phyloP scores from a whole-genome alignment of 805 yeast species.

The Teunomyces kruisii region DNA sequence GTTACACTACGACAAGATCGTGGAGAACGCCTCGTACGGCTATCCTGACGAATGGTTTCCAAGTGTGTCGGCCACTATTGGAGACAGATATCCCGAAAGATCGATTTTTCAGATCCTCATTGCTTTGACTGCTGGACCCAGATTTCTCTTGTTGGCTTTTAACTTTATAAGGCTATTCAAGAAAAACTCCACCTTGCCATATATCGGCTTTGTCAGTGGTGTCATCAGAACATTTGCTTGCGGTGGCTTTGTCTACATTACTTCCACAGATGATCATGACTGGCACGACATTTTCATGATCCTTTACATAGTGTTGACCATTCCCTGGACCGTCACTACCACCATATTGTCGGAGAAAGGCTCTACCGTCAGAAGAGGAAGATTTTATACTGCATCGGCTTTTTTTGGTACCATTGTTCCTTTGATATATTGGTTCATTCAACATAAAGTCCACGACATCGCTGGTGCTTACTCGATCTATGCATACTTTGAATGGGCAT shows the following conservation, averaged over 20 bases:
- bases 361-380: constrained; percentile 48
- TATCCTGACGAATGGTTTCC: constrained; percentile 99
- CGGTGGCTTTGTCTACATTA: constrained; percentile 98
- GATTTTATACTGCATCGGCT: constrained; percentile 51
- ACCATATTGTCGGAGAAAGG: constrained; percentile 48
- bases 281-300: constrained; percentile 96
- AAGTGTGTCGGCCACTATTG: constrained; percentile 94
- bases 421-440: constrained; percentile 82
- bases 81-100: constrained; percentile 95
- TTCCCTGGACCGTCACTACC: constrained; percentile 83
- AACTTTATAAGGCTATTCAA: constrained; percentile 49
- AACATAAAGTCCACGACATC: constrained; percentile 82
- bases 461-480: constrained; percentile 96
- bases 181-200: constrained; percentile 34
- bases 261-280: constrained; percentile 96
- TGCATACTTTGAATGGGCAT: constrained; percentile 93
- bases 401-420: constrained; percentile 81
- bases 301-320: constrained; percentile 77
- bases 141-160: constrained; percentile 64
- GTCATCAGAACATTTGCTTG: constrained; percentile 87
- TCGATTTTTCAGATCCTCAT: constrained; percentile 88
- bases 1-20: constrained; percentile 86
- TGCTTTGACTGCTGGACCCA: constrained; percentile 91
- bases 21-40: constrained; percentile 79
- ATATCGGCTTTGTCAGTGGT: constrained; percentile 59